phyloP scores from a whole-genome alignment of 2,329 filamentous ascomycete genomes.

The Onygena corvina region DNA sequence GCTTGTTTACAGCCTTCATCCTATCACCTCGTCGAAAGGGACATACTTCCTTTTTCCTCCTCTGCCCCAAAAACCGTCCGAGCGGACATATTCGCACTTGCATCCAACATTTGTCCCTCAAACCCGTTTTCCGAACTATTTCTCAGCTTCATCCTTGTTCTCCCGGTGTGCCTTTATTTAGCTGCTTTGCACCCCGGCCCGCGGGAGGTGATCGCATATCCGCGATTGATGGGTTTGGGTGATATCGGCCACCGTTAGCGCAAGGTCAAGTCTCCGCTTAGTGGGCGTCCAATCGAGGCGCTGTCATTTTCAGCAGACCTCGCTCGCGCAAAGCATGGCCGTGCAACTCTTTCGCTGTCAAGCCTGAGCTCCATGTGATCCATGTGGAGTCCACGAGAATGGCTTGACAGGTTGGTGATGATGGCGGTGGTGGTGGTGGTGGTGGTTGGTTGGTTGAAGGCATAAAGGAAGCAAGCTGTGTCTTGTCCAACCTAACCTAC shows the following conservation, averaged over 20 bases:
- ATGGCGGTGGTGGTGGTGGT: too few species aligned
- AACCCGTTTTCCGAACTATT: neutral
- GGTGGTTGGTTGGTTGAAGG: too few species aligned
- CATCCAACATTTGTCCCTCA: neutral
- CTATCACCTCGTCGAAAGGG: neutral
- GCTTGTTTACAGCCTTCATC: slow-evolving; percentile 6
- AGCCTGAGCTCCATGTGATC: slow-evolving; percentile 1
- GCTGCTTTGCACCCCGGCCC: neutral
- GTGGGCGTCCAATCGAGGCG: neutral
- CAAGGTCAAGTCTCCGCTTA: neutral
- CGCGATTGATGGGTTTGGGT: neutral
- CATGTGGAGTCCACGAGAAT: slow-evolving; percentile 6
- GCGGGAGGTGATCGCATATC: slow-evolving; percentile 3
- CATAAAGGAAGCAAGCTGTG: too few species aligned
- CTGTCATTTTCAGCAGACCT: neutral
- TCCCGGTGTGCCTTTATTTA: neutral
- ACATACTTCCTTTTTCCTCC: slow-evolving; percentile 7
- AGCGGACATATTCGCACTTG: too few species aligned
- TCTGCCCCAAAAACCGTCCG: too few species aligned
- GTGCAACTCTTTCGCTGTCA: neutral
- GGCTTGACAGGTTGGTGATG: neutral
- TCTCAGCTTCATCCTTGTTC: neutral
- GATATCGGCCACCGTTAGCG: neutral
- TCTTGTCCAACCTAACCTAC: too few species aligned
- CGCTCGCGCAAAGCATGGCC: neutral